Evolutionary conservation across 2,329 filamentous ascomycete species (phyloP).

Genomic region (Achaetomium macrosporum): DNA sequence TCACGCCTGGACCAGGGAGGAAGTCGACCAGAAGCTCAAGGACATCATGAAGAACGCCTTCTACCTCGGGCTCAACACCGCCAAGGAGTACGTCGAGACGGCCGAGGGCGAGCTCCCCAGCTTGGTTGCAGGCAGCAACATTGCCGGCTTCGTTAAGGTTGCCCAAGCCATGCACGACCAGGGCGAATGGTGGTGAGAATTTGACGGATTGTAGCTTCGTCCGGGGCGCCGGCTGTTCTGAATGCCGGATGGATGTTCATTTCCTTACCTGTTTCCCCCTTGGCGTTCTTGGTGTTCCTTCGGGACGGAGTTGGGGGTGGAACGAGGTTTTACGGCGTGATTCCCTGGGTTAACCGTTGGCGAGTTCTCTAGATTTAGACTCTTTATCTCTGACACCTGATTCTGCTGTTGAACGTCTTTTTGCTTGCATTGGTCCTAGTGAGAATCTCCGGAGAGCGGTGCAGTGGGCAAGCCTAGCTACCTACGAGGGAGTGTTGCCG

Average conservation of each 20-base stretch:
- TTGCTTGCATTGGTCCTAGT: neutral
- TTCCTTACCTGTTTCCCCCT: neutral
- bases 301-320: slow-evolving; percentile 13
- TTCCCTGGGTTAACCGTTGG: slow-evolving; percentile 12
- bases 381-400: no score
- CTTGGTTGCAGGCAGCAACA: slow-evolving; percentile 90
- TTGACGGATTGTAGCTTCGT: neutral
- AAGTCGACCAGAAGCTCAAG: slow-evolving; percentile 88
- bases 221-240: neutral
- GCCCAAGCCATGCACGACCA: slow-evolving; percentile 91
- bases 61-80: slow-evolving; percentile 79
- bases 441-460: no score
- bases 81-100: slow-evolving; percentile 77
- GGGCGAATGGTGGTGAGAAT: slow-evolving; percentile 75
- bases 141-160: slow-evolving; percentile 97
- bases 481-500: no score
- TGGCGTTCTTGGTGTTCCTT: slow-evolving; percentile 14
- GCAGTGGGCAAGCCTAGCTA: no score
- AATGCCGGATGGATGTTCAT: neutral
- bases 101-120: slow-evolving; percentile 80
- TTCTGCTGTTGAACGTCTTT: neutral
- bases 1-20: slow-evolving; percentile 77
- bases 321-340: slow-evolving; percentile 14
- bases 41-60: slow-evolving; percentile 94
- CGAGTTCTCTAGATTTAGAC: neutral